A percentile compares a stretch with the other conserved stretches of the same genome.
Evolutionary conservation across 495 filamentous ascomycete species (phyloP).

Genomic region (Annulohypoxylon maeteangense): DNA sequence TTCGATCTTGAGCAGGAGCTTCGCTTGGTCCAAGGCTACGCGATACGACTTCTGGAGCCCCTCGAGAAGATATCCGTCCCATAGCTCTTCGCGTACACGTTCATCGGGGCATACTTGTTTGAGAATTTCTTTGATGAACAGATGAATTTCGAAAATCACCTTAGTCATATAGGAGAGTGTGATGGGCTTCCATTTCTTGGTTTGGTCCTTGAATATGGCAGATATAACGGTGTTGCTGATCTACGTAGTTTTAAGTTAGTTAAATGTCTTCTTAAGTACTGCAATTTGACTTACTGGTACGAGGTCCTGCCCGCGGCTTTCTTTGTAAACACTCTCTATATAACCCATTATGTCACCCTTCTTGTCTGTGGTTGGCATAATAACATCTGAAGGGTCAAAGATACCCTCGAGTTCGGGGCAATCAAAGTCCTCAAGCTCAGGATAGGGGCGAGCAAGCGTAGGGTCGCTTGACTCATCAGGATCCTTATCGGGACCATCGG

Average conservation of each 20-base stretch:
- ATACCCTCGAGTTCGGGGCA: conserved; percentile 46
- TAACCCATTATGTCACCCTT: conserved; percentile 40
- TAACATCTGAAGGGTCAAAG: conserved; percentile 18
- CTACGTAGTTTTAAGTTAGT: conserved; percentile 26
- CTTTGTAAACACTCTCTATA: conserved; percentile 41
- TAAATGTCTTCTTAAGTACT: background rate
- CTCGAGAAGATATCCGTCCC: conserved; percentile 55
- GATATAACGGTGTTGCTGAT: conserved; percentile 55
- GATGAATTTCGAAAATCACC: conserved; percentile 58
- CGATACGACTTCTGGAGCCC: conserved; percentile 23
- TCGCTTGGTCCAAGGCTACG: conserved; percentile 7
- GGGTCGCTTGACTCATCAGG: conserved; percentile 10
- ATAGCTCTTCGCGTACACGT: conserved; percentile 52
- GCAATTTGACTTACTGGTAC: conserved; percentile 40
- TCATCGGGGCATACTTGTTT: conserved; percentile 52
- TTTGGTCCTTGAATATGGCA: conserved; percentile 64
- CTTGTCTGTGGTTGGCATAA: background rate
- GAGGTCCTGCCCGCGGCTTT: conserved; percentile 47
- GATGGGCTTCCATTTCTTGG: conserved; percentile 62
- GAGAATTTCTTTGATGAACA: conserved; percentile 58
- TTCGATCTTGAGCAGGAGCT: conserved; percentile 62
- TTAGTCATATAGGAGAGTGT: conserved; percentile 59
- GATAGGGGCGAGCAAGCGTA: background rate
- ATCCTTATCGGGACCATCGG: background rate
- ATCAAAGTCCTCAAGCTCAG: background rate